These are phyloP conservation scores for Gynochthodes officinalis DNA, from an alignment of 257 asterid genomes.

Conservation along the genomic window DNA sequence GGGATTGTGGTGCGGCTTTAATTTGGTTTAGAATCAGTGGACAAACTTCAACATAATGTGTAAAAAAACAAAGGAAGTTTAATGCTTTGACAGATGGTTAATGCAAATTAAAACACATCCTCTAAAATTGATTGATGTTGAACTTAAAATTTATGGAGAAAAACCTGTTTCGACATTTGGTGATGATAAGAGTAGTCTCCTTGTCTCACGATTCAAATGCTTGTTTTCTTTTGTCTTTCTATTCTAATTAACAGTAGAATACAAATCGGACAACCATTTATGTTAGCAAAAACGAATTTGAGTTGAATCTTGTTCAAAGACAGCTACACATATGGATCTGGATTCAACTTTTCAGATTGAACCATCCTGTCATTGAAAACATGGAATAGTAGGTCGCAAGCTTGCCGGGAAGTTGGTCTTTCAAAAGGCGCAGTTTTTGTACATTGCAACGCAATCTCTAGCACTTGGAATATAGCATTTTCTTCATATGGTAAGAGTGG, in stretches of 20 bases:
- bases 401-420: constrained; percentile 78
- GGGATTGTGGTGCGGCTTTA: no score
- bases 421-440: constrained; percentile 86
- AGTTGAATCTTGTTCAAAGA: constrained; percentile 1
- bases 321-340: constrained; percentile 28
- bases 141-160: neutral
- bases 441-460: constrained; percentile 76
- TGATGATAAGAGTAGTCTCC: no score
- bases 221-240: neutral
- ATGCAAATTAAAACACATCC: neutral
- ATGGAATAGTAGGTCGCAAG: constrained; percentile 53
- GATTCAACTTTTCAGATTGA: constrained; percentile 46
- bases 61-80: no score
- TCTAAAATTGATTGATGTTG: neutral
- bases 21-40: no score
- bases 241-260: neutral
- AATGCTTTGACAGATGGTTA: no score
- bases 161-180: neutral
- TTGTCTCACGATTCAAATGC: neutral
- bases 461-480: constrained; percentile 50
- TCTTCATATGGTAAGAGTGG: constrained; percentile 67
- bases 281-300: neutral
- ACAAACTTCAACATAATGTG: no score
- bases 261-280: neutral
- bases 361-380: constrained; percentile 46